Conservation (phyloP, 2,329 filamentous ascomycete genomes). For the Alternaria angustiovoidea region DNA sequence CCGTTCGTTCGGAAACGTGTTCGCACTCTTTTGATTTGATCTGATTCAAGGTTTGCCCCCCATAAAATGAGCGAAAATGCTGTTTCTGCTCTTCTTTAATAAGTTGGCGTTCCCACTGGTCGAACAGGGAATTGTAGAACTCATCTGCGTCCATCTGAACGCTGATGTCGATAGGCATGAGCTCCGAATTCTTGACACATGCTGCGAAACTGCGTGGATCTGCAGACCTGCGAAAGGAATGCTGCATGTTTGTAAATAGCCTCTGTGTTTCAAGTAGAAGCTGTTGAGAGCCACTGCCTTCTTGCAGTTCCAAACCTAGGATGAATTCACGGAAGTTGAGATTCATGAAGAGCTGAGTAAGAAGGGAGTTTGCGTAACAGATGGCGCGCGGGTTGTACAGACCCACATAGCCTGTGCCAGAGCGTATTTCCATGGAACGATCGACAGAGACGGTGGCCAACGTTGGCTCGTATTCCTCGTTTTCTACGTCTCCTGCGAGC, state of each 20-base stretch:
- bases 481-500: slow-evolving; percentile 31
- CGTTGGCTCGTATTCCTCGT: slow-evolving; percentile 60
- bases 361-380: slow-evolving; percentile 93
- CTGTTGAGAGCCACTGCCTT: slow-evolving; percentile 65
- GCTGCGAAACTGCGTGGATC: slow-evolving; percentile 77
- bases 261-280: slow-evolving; percentile 80
- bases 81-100: slow-evolving; percentile 72
- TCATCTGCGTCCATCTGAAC: slow-evolving; percentile 98
- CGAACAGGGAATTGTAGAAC: slow-evolving; percentile 94
- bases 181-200: slow-evolving; percentile 83
- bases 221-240: slow-evolving; percentile 75
- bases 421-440: slow-evolving; percentile 72
- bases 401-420: slow-evolving; percentile 83
- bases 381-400: slow-evolving; percentile 94
- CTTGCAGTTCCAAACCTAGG: slow-evolving; percentile 63
- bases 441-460: slow-evolving; percentile 67
- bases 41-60: slow-evolving; percentile 90
- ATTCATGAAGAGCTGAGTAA: slow-evolving; percentile 98
- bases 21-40: slow-evolving; percentile 94
- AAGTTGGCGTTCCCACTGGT: slow-evolving; percentile 87
- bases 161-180: slow-evolving; percentile 81
- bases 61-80: slow-evolving; percentile 82
- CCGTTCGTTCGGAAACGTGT: slow-evolving; percentile 88
- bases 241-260: slow-evolving; percentile 86
- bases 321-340: slow-evolving; percentile 85